Evolutionary conservation across 1,284 basidiomycete genomes (phyloP), one percentile per base, ranked within the genome.

Genomic region (Thelephora terrestris): DNA sequence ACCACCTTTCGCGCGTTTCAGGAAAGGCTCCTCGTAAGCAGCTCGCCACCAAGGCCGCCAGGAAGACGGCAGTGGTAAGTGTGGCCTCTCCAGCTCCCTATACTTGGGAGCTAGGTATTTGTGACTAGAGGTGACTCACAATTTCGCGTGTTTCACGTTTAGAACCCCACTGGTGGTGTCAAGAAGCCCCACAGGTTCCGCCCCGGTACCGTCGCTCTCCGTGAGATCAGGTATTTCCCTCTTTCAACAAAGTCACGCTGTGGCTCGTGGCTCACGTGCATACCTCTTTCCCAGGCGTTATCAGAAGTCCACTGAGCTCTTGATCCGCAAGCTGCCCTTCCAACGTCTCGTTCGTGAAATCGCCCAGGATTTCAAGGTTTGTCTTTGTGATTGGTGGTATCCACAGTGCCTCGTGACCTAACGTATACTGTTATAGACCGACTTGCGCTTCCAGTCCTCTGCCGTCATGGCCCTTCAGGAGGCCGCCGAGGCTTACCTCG

Each of bases 181-280:
- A 93, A 94, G 90, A 94, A 93, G 76, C 90, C 91, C 55, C 91
- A 95, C 71, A 81, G 92, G 66, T 96, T 95, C 89, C 84, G 91
- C 69, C 93, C 93, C 61, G 93, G 93, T 78, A 96, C 93, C 61
- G 92, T 97, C 75, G 93, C 93, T 61, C 90, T 97, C 55, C 90
- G 93, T 82, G 93, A 97, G 75, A 97, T 97, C 61, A 42, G 39
- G 39, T 42, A 32, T 42, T 12, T 5, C 6, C 6, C 12, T 7
- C 4, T 23, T 12, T 23, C 39, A 12, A 6, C 37, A 39, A 9
- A 39, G 7, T 18, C 25, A 21, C 14, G n/a, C 16, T 42, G 7
- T 21, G 20, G 4, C 6, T 21, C 3, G 29, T 14, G 14, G 4
- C 29, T 32, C 12, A 21, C n/a, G 2, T 6, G n/a, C n/a, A 42